Conservation (phyloP, 2,329 filamentous ascomycete genomes). For the Cucurbitaria berberidis region DNA sequence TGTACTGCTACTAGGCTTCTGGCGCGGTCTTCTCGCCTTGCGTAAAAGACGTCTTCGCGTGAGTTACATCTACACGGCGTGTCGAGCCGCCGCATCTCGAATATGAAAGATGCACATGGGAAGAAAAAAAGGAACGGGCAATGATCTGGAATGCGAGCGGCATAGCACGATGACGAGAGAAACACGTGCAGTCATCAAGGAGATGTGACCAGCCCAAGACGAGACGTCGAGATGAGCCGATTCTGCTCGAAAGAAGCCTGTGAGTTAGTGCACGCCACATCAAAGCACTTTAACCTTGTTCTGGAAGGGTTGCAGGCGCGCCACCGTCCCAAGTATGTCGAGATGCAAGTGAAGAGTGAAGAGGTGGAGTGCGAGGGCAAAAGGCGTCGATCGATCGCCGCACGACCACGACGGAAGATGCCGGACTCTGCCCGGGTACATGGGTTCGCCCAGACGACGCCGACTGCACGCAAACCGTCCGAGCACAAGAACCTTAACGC, state of each 20-base stretch:
- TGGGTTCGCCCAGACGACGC: slow-evolving; percentile 18
- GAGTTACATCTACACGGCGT: not conserved
- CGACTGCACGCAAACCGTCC: slow-evolving; percentile 20
- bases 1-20: not conserved
- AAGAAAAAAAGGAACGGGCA: not conserved
- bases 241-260: not conserved
- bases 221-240: too few relatives aligned
- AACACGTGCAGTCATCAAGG: not conserved
- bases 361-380: slow-evolving; percentile 10
- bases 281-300: not conserved
- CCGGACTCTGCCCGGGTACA: slow-evolving; percentile 9
- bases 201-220: too few relatives aligned
- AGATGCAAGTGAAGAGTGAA: not conserved
- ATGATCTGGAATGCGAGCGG: not conserved
- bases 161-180: not conserved
- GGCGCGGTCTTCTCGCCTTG: not conserved
- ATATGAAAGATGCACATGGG: not conserved
- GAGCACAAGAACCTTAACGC: slow-evolving; percentile 39
- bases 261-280: not conserved
- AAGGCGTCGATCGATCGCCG: slow-evolving; percentile 4
- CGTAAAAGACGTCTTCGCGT: not conserved
- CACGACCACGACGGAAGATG: slow-evolving; percentile 9
- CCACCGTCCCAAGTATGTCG: not conserved
- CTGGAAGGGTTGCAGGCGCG: not conserved
- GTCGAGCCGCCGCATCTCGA: not conserved